phyloP scores from a whole-genome alignment of 2,329 filamentous ascomycete species.

The Microdochium nivale region DNA sequence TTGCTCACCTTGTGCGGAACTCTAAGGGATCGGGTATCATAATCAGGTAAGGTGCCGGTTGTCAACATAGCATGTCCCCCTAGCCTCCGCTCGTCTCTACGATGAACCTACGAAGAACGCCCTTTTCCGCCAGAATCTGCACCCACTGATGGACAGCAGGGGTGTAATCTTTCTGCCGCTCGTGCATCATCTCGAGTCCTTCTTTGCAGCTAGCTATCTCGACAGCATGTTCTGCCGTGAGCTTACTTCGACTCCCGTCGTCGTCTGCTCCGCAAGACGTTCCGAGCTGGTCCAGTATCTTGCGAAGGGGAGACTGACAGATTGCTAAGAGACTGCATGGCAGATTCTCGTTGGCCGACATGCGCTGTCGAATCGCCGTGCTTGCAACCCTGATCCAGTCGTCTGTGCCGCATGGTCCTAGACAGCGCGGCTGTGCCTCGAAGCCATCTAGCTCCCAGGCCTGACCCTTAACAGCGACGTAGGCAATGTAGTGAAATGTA shows the following conservation, averaged over 20 bases:
- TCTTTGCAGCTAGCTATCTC: conserved; percentile 36
- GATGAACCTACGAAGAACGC: conserved; percentile 39
- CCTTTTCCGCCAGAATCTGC: conserved; percentile 58
- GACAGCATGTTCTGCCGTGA: conserved; percentile 36
- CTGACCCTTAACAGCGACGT: conserved; percentile 63
- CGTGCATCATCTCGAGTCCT: conserved; percentile 42
- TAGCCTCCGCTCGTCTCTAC: not conserved
- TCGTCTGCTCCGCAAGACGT: not conserved
- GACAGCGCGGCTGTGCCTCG: conserved; percentile 57
- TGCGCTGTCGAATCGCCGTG: conserved; percentile 57
- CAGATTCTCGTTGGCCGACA: conserved; percentile 56
- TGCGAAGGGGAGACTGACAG: conserved; percentile 53
- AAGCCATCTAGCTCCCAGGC: conserved; percentile 90
- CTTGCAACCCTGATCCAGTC: conserved; percentile 62
- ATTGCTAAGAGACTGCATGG: conserved; percentile 75
- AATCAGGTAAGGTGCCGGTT: too few relatives aligned
- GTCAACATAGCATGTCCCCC: too few relatives aligned
- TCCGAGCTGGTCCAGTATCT: conserved; percentile 36
- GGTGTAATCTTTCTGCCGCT: conserved; percentile 59
- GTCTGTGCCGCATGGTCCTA: conserved; percentile 31
- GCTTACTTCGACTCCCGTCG: conserved; percentile 26
- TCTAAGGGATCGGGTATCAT: too few relatives aligned
- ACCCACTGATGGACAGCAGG: conserved; percentile 63
- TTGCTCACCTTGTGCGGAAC: too few relatives aligned
- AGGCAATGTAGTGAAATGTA: conserved; percentile 83